These are phyloP conservation scores for Lasiodiplodia gonubiensis DNA, from an alignment of 2,329 filamentous ascomycete species.

Conservation along the genomic window DNA sequence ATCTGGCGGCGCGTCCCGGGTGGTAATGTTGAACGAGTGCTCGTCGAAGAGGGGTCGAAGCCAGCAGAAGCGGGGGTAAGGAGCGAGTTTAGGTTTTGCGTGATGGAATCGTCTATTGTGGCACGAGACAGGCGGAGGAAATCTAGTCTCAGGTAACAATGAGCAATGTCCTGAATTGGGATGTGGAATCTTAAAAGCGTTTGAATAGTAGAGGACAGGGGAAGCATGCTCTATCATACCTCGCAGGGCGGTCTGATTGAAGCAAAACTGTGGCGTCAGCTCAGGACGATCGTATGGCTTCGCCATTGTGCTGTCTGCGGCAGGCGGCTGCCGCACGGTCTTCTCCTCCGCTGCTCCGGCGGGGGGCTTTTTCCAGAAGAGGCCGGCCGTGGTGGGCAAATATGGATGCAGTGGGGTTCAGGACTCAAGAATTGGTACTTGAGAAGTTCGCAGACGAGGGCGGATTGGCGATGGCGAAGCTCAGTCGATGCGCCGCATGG, in stretches of 20 bases:
- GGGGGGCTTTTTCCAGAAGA: slow-evolving; percentile 30
- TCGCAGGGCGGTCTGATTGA: slow-evolving; percentile 57
- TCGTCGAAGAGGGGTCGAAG: slow-evolving; percentile 82
- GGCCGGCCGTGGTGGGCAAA: slow-evolving; percentile 29
- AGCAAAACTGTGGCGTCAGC: slow-evolving; percentile 58
- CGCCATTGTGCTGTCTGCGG: slow-evolving; percentile 43
- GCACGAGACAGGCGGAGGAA: slow-evolving; percentile 86
- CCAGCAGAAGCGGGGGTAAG: slow-evolving; percentile 72
- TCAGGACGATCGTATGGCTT: slow-evolving; percentile 46
- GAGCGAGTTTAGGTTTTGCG: slow-evolving; percentile 89
- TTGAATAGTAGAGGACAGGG: background rate
- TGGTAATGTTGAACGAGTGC: slow-evolving; percentile 62
- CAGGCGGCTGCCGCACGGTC: background rate
- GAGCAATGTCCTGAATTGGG: slow-evolving; percentile 25
- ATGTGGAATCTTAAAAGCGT: background rate
- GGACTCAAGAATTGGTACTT: background rate
- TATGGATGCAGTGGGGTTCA: background rate
- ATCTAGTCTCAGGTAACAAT: slow-evolving; percentile 59
- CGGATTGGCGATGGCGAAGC: background rate
- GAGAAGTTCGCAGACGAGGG: background rate
- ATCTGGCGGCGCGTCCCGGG: slow-evolving; percentile 58
- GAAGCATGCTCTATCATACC: slow-evolving; percentile 41
- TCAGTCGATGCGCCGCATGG: slow-evolving; percentile 21
- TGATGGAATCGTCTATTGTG: slow-evolving; percentile 90
- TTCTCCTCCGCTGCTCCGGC: slow-evolving; percentile 19